A percentile compares a stretch with the other conserved stretches of the same genome.
Evolutionary conservation across 2,329 filamentous ascomycete genomes (phyloP).

Genomic region (Xylariales sp.): DNA sequence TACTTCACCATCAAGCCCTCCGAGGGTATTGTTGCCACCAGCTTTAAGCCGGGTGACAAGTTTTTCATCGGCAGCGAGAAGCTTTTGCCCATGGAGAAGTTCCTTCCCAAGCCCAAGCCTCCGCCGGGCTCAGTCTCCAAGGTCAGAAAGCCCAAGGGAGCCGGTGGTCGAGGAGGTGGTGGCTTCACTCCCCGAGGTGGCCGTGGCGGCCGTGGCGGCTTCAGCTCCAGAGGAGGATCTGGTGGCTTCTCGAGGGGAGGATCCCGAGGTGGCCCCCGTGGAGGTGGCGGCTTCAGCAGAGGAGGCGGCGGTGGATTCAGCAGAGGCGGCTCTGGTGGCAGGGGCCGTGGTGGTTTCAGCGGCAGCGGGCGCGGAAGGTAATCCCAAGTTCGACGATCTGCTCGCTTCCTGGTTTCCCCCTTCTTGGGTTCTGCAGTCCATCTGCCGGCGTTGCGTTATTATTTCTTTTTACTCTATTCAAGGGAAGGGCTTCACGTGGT

Average conservation of each 20-base stretch:
- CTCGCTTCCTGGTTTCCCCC: slow-evolving; percentile 1
- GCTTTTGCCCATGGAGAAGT: slow-evolving; percentile 89
- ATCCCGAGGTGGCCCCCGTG: slow-evolving; percentile 37
- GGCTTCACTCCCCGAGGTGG: slow-evolving; percentile 33
- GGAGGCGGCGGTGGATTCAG: slow-evolving; percentile 34
- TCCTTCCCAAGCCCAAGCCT: slow-evolving; percentile 89
- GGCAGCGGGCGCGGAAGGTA: slow-evolving; percentile 8
- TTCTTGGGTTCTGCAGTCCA: not conserved
- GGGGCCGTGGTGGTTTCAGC: slow-evolving; percentile 34
- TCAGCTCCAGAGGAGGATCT: slow-evolving; percentile 25
- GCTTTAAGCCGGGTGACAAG: slow-evolving; percentile 95
- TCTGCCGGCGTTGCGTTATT: slow-evolving; percentile 5
- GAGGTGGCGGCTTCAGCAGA: slow-evolving; percentile 18
- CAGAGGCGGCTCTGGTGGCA: slow-evolving; percentile 55
- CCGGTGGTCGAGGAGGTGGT: slow-evolving; percentile 49
- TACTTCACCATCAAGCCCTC: slow-evolving; percentile 98
- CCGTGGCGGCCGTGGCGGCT: slow-evolving; percentile 20
- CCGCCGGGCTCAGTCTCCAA: slow-evolving; percentile 59
- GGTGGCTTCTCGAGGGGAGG: slow-evolving; percentile 55
- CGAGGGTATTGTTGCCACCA: slow-evolving; percentile 90
- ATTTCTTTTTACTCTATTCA: slow-evolving; percentile 5
- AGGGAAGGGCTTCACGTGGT: slow-evolving; percentile 9
- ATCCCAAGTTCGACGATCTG: not conserved
- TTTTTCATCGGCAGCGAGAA: slow-evolving; percentile 96
- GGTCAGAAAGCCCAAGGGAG: slow-evolving; percentile 63